Percentiles rank a stretch among this genome's conserved stretches.
Conservation (phyloP, 2,329 filamentous ascomycete species). For the Orbilia blumenaviensis region DNA sequence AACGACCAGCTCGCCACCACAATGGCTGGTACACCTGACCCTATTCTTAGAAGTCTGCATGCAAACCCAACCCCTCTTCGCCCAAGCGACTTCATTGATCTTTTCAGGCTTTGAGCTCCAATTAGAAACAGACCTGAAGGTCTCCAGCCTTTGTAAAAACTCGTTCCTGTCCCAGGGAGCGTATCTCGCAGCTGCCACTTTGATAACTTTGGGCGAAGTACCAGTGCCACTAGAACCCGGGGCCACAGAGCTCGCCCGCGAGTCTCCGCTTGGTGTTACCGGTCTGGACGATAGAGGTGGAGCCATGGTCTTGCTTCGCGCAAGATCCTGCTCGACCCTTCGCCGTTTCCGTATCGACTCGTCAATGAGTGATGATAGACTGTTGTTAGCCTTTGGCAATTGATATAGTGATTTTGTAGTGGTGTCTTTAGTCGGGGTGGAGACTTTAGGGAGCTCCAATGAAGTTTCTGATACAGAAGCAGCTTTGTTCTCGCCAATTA, state of each 20-base stretch:
- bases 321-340: conserved; percentile 25
- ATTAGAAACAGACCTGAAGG: conserved; percentile 87
- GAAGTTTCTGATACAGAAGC: conserved; percentile 21
- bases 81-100: conserved; percentile 92
- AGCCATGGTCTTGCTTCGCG: conserved; percentile 18
- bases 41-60: conserved; percentile 75
- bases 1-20: conserved; percentile 83
- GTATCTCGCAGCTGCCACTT: conserved; percentile 69
- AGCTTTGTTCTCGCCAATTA: not conserved
- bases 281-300: conserved; percentile 24
- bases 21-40: conserved; percentile 81
- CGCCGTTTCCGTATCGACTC: conserved; percentile 48
- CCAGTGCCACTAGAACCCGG: not conserved
- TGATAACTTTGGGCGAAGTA: conserved; percentile 45
- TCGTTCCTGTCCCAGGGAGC: conserved; percentile 84
- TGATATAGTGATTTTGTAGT: conserved; percentile 38
- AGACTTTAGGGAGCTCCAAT: conserved; percentile 5
- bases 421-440: not conserved
- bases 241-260: conserved; percentile 31
- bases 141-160: conserved; percentile 81
- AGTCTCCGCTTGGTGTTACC: conserved; percentile 19
- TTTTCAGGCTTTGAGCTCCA: conserved; percentile 92
- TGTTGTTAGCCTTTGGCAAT: conserved; percentile 33
- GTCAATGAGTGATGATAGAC: conserved; percentile 45
- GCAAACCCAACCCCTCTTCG: conserved; percentile 90